Base-by-base conservation (phyloP, 768 basidiomycete species). In the Pleurotus ostreatus region DNA sequence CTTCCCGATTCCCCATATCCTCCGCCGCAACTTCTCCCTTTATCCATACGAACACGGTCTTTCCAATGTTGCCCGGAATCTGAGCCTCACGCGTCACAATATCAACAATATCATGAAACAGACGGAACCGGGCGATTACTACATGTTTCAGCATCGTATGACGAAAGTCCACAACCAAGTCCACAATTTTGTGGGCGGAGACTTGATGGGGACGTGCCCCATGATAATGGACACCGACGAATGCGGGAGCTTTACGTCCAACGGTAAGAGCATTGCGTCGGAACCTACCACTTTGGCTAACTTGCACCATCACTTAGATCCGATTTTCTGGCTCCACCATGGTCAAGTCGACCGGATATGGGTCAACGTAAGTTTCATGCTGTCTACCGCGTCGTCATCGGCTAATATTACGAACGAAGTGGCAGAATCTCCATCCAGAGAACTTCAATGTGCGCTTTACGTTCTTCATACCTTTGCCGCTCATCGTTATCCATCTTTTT, bases 151-250 rank as follows among this genome's bases (percentile, higher is more conserved):
- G 46, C 53, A 46, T 26, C 45, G 16, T 8, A 30, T 61, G 54
- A 52, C 58, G 15, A 22, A 49, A 30, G 58, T 61, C 37, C 60
- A 61, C 45, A 44, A 58, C 22, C 57, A 59, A 34, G 22, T 61
- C 4, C 60, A 61, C 45, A 61, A 61, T 44, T 58, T 61, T 46
- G 54, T 61, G 18, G 60, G 60, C 6, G 60, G 60, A 7, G 60
- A 61, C 40, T 30, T 61, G 57, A 53, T 54, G 23, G 60, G 60
- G 30, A 46, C 45, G 18, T 61, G 60, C 48, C 60, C 60, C 7
- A 49, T 30, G 39, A n/a, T 40, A 12, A 20, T 38, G 51, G 52
- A 47, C 15, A 8, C 15, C 1, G 43, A 40, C 7, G 54, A 55
- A 46, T 49, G 54, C 20, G 49, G 52, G 13, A 52, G 46, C 5